Conservation (phyloP, 306 rosid species). For the Vigna nakashimae region DNA sequence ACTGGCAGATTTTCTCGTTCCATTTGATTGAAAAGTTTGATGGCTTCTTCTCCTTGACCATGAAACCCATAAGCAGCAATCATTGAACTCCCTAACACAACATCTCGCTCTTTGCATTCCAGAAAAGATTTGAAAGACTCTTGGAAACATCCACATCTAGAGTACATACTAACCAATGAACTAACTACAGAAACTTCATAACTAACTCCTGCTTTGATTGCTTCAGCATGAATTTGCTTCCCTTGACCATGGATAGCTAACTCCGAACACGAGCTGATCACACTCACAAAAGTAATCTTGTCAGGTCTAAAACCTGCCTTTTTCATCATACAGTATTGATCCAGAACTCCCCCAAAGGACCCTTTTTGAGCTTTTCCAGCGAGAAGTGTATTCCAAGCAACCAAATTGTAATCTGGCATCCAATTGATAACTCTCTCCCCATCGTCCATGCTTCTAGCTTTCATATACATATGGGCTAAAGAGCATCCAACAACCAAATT, state of each 20-base stretch:
- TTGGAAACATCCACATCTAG: slow-evolving; percentile 81
- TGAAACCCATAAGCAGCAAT: slow-evolving; percentile 93
- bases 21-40: slow-evolving; percentile 74
- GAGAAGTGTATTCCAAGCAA: slow-evolving; percentile 95
- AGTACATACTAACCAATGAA: slow-evolving; percentile 88
- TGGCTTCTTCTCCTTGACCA: slow-evolving; percentile 81
- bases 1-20: slow-evolving; percentile 64
- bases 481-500: slow-evolving; percentile 83
- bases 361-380: slow-evolving; percentile 89
- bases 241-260: slow-evolving; percentile 86
- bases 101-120: slow-evolving; percentile 66
- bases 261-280: slow-evolving; percentile 75
- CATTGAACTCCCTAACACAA: slow-evolving; percentile 84
- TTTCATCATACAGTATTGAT: slow-evolving; percentile 77
- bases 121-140: slow-evolving; percentile 73
- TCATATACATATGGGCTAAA: slow-evolving; percentile 95
- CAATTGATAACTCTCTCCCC: slow-evolving; percentile 71
- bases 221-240: slow-evolving; percentile 88
- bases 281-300: slow-evolving; percentile 78
- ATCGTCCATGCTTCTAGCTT: slow-evolving; percentile 71
- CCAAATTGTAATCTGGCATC: slow-evolving; percentile 74
- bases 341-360: slow-evolving; percentile 63
- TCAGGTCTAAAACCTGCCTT: slow-evolving; percentile 76
- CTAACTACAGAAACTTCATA: slow-evolving; percentile 66
- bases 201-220: slow-evolving; percentile 74